Evolutionary conservation across 805 yeast genomes (phyloP).

Genomic region (Metschnikowia sp.): DNA sequence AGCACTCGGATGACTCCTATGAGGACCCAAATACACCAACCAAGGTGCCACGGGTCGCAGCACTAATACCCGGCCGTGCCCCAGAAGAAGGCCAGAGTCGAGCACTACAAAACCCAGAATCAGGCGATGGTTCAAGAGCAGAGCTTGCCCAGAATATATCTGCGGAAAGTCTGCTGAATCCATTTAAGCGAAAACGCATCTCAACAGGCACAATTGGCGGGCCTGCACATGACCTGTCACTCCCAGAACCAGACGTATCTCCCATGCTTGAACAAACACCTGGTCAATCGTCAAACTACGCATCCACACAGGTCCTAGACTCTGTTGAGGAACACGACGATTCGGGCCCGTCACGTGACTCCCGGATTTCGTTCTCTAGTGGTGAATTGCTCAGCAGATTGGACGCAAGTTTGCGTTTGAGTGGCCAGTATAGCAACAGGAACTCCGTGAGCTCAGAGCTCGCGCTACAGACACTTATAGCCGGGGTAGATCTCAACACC

Average conservation of each 20-base stretch:
- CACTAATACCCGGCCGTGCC: too few species aligned
- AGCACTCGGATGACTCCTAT: conserved; percentile 1
- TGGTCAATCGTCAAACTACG: neutral
- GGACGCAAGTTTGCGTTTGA: conserved; percentile 1
- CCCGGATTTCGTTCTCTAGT: conserved; percentile 17
- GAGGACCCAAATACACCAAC: neutral
- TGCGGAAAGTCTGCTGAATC: too few species aligned
- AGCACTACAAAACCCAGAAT: too few species aligned
- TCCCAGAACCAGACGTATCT: conserved; percentile 5
- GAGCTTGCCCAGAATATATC: too few species aligned
- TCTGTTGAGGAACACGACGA: neutral
- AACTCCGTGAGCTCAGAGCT: conserved; percentile 4
- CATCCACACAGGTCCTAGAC: conserved; percentile 5
- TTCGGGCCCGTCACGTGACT: neutral
- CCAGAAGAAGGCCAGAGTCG: too few species aligned
- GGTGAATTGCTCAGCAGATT: conserved; percentile 17
- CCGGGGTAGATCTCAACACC: conserved; percentile 26
- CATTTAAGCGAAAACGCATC: too few species aligned
- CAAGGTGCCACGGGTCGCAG: too few species aligned
- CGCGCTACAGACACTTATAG: conserved; percentile 19
- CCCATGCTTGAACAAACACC: neutral
- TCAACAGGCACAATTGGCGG: too few species aligned
- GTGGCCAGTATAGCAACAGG: neutral
- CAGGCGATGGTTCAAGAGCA: too few species aligned
- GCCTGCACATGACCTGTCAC: too few species aligned